phyloP scores from a whole-genome alignment of 164 flowering plant species.

The Platanus orientalis region DNA sequence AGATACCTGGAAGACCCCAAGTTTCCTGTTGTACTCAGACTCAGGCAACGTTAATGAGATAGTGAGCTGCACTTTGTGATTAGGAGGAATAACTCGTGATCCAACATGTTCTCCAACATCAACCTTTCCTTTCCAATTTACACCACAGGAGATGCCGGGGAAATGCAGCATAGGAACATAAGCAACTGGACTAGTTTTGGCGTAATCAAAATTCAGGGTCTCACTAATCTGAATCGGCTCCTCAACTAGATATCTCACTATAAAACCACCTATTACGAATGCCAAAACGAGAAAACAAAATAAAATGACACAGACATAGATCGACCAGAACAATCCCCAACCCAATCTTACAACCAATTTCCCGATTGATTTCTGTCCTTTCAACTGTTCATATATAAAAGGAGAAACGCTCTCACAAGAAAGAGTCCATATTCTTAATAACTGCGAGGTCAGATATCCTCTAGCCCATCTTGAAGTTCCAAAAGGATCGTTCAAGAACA shows the following conservation, averaged over 20 bases:
- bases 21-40: conserved; percentile 55
- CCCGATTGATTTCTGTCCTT: conserved; percentile 25
- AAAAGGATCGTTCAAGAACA: conserved; percentile 48
- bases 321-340: conserved; percentile 69
- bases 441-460: conserved; percentile 15
- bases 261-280: conserved; percentile 52
- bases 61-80: conserved; percentile 50
- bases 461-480: conserved; percentile 20
- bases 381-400: conserved; percentile 20
- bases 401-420: conserved; percentile 17
- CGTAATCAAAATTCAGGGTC: conserved; percentile 72
- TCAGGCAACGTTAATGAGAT: conserved; percentile 69
- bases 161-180: conserved; percentile 44
- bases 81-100: conserved; percentile 39
- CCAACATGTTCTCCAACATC: conserved; percentile 20
- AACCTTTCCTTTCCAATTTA: conserved; percentile 24
- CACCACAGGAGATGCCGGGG: conserved; percentile 24
- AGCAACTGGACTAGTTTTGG: conserved; percentile 63
- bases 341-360: conserved; percentile 31
- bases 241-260: conserved; percentile 52
- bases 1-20: conserved; percentile 60
- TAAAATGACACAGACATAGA: conserved; percentile 50
- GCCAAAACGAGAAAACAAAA: conserved; percentile 43
- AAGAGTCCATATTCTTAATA: conserved; percentile 20
- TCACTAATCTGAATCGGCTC: conserved; percentile 56